Percentiles rank a stretch among this genome's conserved stretches.
These are phyloP conservation scores for Fusarium transvaalense DNA, from an alignment of 2,329 filamentous ascomycete genomes.

Conservation along the genomic window DNA sequence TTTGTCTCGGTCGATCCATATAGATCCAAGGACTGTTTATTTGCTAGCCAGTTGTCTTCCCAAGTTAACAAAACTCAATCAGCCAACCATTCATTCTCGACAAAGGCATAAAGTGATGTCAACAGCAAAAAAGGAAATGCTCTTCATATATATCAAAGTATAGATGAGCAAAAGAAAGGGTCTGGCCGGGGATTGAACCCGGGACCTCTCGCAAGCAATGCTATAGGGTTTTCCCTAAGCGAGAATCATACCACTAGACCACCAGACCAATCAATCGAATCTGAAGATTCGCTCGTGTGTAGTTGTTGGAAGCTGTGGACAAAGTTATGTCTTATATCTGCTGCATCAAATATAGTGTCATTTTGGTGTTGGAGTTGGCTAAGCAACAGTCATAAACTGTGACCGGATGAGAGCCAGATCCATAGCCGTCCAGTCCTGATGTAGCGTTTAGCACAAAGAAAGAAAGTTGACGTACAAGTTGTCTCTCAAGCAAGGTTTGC, in stretches of 20 bases:
- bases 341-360: too few species aligned
- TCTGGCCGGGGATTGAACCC: constrained; percentile 62
- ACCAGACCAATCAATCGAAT: constrained; percentile 28
- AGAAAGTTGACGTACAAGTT: background rate
- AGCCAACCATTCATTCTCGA: background rate
- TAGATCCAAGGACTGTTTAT: background rate
- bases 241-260: constrained; percentile 43
- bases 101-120: too few species aligned
- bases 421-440: too few species aligned
- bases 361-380: background rate
- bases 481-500: background rate
- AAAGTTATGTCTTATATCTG: background rate
- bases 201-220: constrained; percentile 59
- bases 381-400: background rate
- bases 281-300: background rate
- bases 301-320: background rate
- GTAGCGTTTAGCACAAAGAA: background rate
- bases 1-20: background rate
- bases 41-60: background rate
- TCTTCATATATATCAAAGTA: background rate
- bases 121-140: background rate
- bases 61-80: background rate
- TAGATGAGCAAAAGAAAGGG: constrained; percentile 49
- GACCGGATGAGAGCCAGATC: background rate
- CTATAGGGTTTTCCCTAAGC: constrained; percentile 43